These are phyloP conservation scores for Globisporangium iwayamae DNA, from an alignment of 352 stramenopile species.

Conservation along the genomic window DNA sequence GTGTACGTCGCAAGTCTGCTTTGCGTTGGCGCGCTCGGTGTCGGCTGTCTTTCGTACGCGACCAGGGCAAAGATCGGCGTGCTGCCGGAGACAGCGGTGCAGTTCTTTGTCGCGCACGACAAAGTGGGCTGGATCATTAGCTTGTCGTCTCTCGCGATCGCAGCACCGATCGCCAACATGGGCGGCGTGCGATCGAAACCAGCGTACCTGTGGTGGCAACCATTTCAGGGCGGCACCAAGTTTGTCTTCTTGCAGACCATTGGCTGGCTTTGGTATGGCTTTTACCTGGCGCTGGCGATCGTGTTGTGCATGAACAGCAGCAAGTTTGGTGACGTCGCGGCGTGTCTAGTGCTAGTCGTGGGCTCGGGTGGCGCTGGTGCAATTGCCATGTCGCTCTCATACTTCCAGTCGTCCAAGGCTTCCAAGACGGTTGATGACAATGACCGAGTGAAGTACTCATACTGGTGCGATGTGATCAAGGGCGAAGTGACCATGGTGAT, in stretches of 20 bases:
- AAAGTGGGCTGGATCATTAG: conserved; percentile 38
- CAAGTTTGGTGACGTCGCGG: conserved; percentile 22
- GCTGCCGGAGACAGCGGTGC: conserved; percentile 4
- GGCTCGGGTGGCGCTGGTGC: conserved; percentile 24
- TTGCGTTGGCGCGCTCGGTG: conserved; percentile 21
- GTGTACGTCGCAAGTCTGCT: conserved; percentile 34
- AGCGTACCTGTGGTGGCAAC: conserved; percentile 43
- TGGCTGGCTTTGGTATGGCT: conserved; percentile 55
- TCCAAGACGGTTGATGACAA: neutral
- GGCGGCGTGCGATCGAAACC: conserved; percentile 28
- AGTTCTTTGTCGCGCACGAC: conserved; percentile 25
- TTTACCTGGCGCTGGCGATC: conserved; percentile 37
- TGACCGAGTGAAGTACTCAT: neutral
- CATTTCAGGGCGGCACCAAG: conserved; percentile 50
- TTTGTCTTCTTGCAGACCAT: conserved; percentile 60
- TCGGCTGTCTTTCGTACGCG: conserved; percentile 25
- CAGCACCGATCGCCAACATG: conserved; percentile 35
- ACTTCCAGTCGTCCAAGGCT: conserved; percentile 22
- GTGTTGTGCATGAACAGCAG: conserved; percentile 39
- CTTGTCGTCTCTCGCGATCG: conserved; percentile 30
- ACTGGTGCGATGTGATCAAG: conserved; percentile 10
- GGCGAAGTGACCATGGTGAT: conserved; percentile 39
- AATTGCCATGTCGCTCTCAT: conserved; percentile 32
- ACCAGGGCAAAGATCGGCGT: conserved; percentile 5
- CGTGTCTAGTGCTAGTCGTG: conserved; percentile 31